Percentiles rank a stretch among this genome's conserved stretches.
These are phyloP conservation scores for Plasmodium malariae DNA, from an alignment of 169 alveolate genomes.

Conservation along the genomic window DNA sequence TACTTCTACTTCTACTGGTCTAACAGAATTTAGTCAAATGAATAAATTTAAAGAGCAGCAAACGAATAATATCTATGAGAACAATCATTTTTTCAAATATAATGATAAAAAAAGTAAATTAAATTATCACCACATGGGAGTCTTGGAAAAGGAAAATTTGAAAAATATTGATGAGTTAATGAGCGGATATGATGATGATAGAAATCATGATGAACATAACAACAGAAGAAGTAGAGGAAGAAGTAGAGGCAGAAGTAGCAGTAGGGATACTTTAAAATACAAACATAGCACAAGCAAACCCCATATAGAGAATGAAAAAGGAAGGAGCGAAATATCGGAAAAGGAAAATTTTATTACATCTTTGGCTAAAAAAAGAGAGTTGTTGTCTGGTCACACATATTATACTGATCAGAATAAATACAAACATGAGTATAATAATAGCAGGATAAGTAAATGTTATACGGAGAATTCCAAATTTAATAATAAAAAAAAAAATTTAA, in stretches of 20 bases:
- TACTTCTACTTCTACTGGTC: constrained; percentile 11
- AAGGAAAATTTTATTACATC: background rate
- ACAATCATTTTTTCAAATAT: constrained; percentile 19
- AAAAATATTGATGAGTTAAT: constrained; percentile 25
- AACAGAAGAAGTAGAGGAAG: no score
- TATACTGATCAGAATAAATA: no score
- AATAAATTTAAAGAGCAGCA: constrained; percentile 2
- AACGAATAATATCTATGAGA: constrained; percentile 10
- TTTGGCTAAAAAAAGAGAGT: background rate
- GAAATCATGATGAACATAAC: no score
- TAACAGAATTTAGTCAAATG: constrained; percentile 8
- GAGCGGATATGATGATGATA: background rate
- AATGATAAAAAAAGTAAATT: background rate
- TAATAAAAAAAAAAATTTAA: constrained; percentile 51
- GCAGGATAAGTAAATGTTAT: background rate
- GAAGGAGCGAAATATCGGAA: background rate
- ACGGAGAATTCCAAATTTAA: constrained; percentile 8
- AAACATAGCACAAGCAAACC: constrained; percentile 13
- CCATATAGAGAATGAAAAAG: background rate
- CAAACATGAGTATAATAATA: background rate
- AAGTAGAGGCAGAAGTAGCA: background rate
- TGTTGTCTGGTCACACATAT: no score
- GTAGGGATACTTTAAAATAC: background rate
- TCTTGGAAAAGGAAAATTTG: background rate
- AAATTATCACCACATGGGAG: background rate